Percentiles rank a stretch among this genome's conserved stretches.
Evolutionary conservation across 2,329 filamentous ascomycete species (phyloP).

Genomic region (Sporothrix pseudoabietina): DNA sequence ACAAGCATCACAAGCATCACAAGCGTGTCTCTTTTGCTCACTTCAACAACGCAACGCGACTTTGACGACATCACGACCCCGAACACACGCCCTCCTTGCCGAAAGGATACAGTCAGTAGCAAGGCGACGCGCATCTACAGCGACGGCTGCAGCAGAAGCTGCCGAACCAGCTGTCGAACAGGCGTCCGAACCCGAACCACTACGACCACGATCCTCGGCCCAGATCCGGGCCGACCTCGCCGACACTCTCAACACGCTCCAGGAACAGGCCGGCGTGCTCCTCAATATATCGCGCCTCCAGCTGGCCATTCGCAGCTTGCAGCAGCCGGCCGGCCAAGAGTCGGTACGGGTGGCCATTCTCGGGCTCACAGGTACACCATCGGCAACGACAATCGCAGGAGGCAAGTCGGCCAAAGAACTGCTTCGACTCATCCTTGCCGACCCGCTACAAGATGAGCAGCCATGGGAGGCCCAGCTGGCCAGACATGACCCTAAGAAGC

Average conservation of each 20-base stretch:
- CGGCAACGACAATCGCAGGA: constrained; percentile 41
- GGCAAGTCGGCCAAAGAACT: constrained; percentile 62
- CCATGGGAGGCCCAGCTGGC: constrained; percentile 68
- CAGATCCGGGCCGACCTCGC: constrained; percentile 53
- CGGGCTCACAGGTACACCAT: constrained; percentile 46
- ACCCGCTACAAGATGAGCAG: constrained; percentile 64
- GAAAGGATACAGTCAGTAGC: constrained; percentile 1
- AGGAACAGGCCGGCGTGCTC: constrained; percentile 61
- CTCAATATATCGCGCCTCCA: constrained; percentile 71
- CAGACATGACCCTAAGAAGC: constrained; percentile 53
- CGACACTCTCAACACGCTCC: constrained; percentile 60
- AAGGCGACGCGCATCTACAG: constrained; percentile 38
- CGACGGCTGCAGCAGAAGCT: constrained; percentile 42
- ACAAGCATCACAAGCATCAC: constrained; percentile 31
- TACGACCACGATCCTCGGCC: not conserved
- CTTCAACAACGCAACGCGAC: constrained; percentile 24
- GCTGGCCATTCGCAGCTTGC: constrained; percentile 67
- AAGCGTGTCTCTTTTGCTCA: constrained; percentile 42
- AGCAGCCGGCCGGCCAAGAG: constrained; percentile 59
- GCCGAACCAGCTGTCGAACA: not conserved
- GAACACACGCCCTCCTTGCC: not conserved
- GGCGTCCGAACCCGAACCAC: not conserved
- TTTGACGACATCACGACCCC: not conserved
- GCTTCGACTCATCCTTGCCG: constrained; percentile 68
- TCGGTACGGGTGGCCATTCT: constrained; percentile 62